Base-by-base conservation (phyloP, 140 eudicot genomes). In the Artemisia princeps region DNA sequence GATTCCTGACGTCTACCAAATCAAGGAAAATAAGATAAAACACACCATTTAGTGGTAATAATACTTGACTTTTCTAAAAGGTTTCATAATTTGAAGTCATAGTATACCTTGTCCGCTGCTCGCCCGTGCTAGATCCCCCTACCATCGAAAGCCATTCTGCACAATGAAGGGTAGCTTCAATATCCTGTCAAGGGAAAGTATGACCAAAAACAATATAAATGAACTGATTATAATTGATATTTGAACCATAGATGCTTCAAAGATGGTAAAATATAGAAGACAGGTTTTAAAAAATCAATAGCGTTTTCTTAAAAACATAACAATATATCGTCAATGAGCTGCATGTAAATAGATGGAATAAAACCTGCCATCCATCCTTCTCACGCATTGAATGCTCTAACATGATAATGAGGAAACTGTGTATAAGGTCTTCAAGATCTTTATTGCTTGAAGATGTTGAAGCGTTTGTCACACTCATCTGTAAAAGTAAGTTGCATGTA, bases 91-190 rank as follows among this genome's bases (percentile, higher is more conserved):
- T 40, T 28, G 10, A 54, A 45, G 46, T 46, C 52, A 62, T 54
- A 49, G 51, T 44, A 3, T 80, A 92, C 98, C 96, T 88, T 72
- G 81, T 68, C 65, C 90, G 82, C 40, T 78, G 78, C 70, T 92
- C 98, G 59, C 98, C 91, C 6, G 86, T 83, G 81, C 96, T 83
- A 28, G 89, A 88, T 79, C 96, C 96, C 75, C 95, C 95, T 70
- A 82, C 87, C 95, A 82, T 83, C 46, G 86, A 80, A 45, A 92
- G 95, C 98, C 96, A 92, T 76, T 92, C 98, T 83, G 98, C 98
- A 88, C 96, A 92, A 82, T 92, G 98, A 83, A 92, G 81, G 79
- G 98, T 88, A 73, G 98, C 96, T 92, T 92, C 98, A 83, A 92
- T 82, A 88, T 92, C 98, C 98, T 92, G 98, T 83, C 76, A 76